Base-by-base conservation (phyloP, 2,329 filamentous ascomycete genomes). In the Cladophialophora chaetospira region DNA sequence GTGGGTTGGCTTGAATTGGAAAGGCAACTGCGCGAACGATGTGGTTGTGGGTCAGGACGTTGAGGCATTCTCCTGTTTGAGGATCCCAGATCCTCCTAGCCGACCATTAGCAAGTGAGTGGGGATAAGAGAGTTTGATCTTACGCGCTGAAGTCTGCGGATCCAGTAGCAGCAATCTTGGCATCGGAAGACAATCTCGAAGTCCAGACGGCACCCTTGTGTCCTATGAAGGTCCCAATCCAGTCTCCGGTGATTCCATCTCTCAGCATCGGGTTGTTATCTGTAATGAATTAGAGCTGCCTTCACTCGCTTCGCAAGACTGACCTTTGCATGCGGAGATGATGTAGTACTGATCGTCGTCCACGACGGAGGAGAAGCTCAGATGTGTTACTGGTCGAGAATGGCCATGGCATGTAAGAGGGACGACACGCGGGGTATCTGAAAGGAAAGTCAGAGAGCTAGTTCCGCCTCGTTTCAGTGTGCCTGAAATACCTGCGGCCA, bases 151-250 rank as follows among this genome's bases (percentile, higher is more conserved):
- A 99, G 72, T 99, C 94, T 48, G 94, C 94, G 47, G 92, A 95
- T 44, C 90, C 94, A 29, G 95, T 97, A 8, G 92, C 94, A 55
- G 94, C 93, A 45, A 91, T 87, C 23, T 85, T 86, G 38, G 91
- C 90, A 75, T 97, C 91, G 17, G 89, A 86, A 51, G 91, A 96
- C 31, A 99, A 81, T 66, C 92, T 85, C 52, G 92, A 90, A 77
- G 97, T 92, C 91, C 94, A 99, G 58, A 97, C 93, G 33, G 94
- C 94, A 62, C 94, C 94, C 76, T 99, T 97, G 79, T 99, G 94
- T 36, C 94, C 94, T 68, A 99, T 88, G 71, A 97, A 97, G 33
- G 94, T 97, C 46, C 94, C 94, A 66, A 97, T 97, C 89, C 92
- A 97, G 73, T 97, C 92, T 57, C 94, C 94, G 45, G 93, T 99